These are phyloP conservation scores for Phaeotremella fagi DNA, from an alignment of 768 basidiomycete genomes.

Conservation along the genomic window DNA sequence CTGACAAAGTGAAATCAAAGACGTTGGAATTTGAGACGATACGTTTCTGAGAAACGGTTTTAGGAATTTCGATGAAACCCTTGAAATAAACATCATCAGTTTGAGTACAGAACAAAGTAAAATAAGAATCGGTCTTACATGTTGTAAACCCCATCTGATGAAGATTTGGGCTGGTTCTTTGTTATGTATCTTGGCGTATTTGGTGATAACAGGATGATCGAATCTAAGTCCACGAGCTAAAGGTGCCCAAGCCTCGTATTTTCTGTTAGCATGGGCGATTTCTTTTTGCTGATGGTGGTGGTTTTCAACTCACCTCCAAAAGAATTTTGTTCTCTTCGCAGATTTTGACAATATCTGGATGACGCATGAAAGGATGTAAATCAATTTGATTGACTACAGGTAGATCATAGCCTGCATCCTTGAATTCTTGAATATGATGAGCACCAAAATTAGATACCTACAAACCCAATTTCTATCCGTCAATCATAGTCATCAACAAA, in stretches of 20 bases:
- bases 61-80: conserved; percentile 53
- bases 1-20: conserved; percentile 52
- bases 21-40: conserved; percentile 52
- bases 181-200: conserved; percentile 56
- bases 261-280: conserved; percentile 8
- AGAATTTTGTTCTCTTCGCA: conserved; percentile 59
- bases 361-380: conserved; percentile 67
- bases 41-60: conserved; percentile 50
- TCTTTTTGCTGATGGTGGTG: not conserved
- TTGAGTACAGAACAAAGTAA: not conserved
- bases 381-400: conserved; percentile 62
- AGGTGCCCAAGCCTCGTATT: conserved; percentile 68
- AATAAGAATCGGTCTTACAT: conserved; percentile 49
- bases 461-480: too few relatives aligned
- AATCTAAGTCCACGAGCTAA: conserved; percentile 65
- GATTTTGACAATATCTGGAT: conserved; percentile 59
- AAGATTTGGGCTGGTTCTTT: conserved; percentile 64
- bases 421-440: conserved; percentile 59
- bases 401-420: conserved; percentile 52
- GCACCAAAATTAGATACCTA: conserved; percentile 51
- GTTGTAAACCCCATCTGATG: conserved; percentile 79
- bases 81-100: conserved; percentile 1
- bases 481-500: not conserved
- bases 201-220: conserved; percentile 55
- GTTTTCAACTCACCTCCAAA: conserved; percentile 55